Base-by-base conservation (phyloP, 805 yeast genomes). In the Lipomyces starkeyi region DNA sequence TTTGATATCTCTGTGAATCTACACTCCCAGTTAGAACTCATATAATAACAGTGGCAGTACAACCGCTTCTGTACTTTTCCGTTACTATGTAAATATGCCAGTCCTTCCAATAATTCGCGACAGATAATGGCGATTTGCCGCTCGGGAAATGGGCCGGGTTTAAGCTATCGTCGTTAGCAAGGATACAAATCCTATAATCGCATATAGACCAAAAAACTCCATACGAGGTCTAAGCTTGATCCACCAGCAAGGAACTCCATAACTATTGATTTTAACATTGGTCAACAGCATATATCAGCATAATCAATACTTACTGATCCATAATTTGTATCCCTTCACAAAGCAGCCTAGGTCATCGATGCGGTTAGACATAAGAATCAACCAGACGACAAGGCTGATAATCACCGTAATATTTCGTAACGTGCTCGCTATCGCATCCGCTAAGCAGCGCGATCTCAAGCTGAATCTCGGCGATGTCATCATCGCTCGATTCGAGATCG, bases 1-100 rank as follows among this genome's bases (percentile, higher is more conserved):
- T 76, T 93, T 94, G 63, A 94, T 91, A 77, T 94, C 98, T 68
- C 98, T 80, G 76, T 94, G 99, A 56, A 94, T 93, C 74, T 90
- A 29, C 14, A 79, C 37, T 14, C 2, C 17, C 20, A 40, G 59
- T 62, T 40, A 59, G 55, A 29, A 27, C 17, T 9, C n/a, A 20
- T 32, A 2, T 20, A 7, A 34, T 56, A 85, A 88, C 49, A 86
- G 85, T 69, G 84, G 20, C 13, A 13, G 34, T 9, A 29, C 25
- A 43, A 22, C 32, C 0, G 32, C 4, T 13, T 5, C 22, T 64
- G 11, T 37, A 70, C 72, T 60, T 80, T 89, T 9, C 92, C 91
- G 68, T 83, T 87, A 3, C 78, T 78, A 74, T 90, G 97, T 76
- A 90, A 78, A 77, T 90, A 90, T 6, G 81, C 81, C 54, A 90